phyloP scores from a whole-genome alignment of 2,329 filamentous ascomycete species.

The Mollisiaceae sp. region DNA sequence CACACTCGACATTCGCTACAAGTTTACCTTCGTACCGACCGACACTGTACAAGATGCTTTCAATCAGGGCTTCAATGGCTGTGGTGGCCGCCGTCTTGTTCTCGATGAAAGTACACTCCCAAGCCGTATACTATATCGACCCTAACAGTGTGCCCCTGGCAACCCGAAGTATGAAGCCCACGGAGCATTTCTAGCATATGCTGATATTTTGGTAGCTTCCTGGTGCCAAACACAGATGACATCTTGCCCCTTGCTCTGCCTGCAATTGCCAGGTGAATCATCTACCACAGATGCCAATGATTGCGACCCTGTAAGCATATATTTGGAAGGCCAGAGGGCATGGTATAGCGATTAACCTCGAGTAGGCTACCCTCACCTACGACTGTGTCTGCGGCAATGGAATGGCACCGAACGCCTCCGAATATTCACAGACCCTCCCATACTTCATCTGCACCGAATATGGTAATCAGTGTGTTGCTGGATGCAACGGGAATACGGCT shows the following conservation, averaged over 20 bases:
- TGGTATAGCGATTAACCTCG: not conserved
- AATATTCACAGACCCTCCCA: constrained; percentile 80
- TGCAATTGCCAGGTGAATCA: constrained; percentile 55
- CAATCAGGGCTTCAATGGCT: constrained; percentile 50
- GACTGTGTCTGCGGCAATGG: constrained; percentile 73
- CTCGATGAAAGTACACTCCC: constrained; percentile 49
- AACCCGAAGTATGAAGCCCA: constrained; percentile 43
- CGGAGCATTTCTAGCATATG: constrained; percentile 21
- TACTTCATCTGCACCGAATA: constrained; percentile 77
- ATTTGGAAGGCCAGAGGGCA: not conserved
- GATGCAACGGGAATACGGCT: constrained; percentile 60
- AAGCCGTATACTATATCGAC: constrained; percentile 65
- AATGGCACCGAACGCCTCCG: constrained; percentile 70
- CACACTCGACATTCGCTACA: constrained; percentile 3
- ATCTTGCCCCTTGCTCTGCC: constrained; percentile 75
- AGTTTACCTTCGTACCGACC: constrained; percentile 14
- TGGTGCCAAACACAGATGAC: constrained; percentile 71
- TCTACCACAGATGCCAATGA: constrained; percentile 61
- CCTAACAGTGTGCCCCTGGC: constrained; percentile 61
- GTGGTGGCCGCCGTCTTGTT: constrained; percentile 56
- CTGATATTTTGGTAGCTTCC: constrained; percentile 47
- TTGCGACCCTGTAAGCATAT: constrained; percentile 65
- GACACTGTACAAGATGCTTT: constrained; percentile 53
- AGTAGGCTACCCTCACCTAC: constrained; percentile 65
- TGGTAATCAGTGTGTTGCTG: constrained; percentile 68